Conservation (phyloP, 2,329 filamentous ascomycete genomes). For the Aureobasidium leucospermi region DNA sequence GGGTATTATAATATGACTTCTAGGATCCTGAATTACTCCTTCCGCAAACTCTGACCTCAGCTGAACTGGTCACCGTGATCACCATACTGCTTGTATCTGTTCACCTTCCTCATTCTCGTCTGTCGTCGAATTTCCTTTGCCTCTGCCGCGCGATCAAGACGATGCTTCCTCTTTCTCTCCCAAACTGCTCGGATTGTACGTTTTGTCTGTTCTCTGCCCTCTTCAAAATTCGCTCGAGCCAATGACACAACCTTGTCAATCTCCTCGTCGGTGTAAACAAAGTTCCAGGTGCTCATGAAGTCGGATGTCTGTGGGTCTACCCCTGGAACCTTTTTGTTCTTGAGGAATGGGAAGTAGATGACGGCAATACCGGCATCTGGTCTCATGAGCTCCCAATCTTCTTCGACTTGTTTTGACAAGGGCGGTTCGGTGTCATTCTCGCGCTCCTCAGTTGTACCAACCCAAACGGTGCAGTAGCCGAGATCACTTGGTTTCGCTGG, state of each 20-base stretch:
- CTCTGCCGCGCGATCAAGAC: constrained; percentile 47
- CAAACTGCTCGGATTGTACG: constrained; percentile 81
- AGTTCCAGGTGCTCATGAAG: constrained; percentile 96
- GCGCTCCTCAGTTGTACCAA: constrained; percentile 73
- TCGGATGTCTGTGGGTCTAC: constrained; percentile 79
- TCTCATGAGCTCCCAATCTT: constrained; percentile 60
- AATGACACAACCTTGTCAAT: constrained; percentile 78
- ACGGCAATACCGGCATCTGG: constrained; percentile 80
- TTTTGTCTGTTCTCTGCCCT: constrained; percentile 71
- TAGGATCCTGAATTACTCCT: background rate
- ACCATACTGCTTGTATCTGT: constrained; percentile 52
- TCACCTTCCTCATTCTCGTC: constrained; percentile 37
- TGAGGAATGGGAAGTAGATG: constrained; percentile 81
- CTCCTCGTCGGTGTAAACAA: constrained; percentile 86
- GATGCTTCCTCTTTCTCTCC: constrained; percentile 71
- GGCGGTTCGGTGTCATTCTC: constrained; percentile 48
- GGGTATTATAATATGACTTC: background rate
- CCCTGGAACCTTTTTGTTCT: constrained; percentile 69
- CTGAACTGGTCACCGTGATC: constrained; percentile 58
- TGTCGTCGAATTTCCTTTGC: constrained; percentile 31
- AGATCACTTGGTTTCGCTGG: constrained; percentile 45
- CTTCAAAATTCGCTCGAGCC: constrained; percentile 77
- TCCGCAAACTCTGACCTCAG: constrained; percentile 28
- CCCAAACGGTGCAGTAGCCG: constrained; percentile 91
- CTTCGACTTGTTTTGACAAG: constrained; percentile 47